Evolutionary conservation across 192 early-diverging fungal species (phyloP).

Genomic region (Coemansia sp.): DNA sequence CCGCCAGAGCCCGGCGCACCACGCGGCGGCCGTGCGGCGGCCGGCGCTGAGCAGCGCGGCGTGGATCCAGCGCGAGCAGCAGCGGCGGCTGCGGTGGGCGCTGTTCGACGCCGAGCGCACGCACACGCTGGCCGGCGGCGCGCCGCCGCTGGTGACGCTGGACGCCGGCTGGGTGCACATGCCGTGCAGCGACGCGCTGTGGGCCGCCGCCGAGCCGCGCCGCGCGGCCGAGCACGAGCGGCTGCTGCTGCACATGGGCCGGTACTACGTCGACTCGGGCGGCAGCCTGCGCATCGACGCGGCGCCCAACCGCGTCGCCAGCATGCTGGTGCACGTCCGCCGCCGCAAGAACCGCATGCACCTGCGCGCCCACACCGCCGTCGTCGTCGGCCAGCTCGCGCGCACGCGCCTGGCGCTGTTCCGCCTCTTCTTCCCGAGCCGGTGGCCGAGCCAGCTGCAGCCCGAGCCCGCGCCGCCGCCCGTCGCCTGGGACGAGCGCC

Average conservation of each 20-base stretch:
- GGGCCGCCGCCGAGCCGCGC: conserved; percentile 40
- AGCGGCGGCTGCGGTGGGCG: conserved; percentile 55
- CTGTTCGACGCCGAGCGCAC: conserved; percentile 56
- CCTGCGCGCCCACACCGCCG: conserved; percentile 51
- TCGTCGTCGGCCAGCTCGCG: conserved; percentile 55
- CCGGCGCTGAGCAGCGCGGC: conserved; percentile 45
- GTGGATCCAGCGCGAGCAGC: conserved; percentile 55
- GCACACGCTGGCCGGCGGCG: conserved; percentile 46
- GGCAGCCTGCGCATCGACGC: conserved; percentile 53
- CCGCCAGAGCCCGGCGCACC: conserved; percentile 52
- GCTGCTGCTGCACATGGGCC: conserved; percentile 56
- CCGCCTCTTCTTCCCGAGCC: conserved; percentile 56
- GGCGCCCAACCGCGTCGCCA: conserved; percentile 47
- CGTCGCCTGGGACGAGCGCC: conserved; percentile 52
- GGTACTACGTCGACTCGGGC: conserved; percentile 56
- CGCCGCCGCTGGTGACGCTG: conserved; percentile 55
- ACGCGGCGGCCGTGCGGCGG: conserved; percentile 43
- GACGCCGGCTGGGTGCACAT: conserved; percentile 58
- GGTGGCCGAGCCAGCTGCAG: conserved; percentile 55
- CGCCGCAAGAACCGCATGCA: conserved; percentile 56
- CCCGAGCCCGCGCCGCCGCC: conserved; percentile 39
- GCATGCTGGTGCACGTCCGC: conserved; percentile 54
- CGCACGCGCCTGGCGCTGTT: conserved; percentile 52
- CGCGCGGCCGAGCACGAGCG: conserved; percentile 57
- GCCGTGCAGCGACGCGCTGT: conserved; percentile 58